A percentile compares a stretch with the other conserved stretches of the same genome.
Evolutionary conservation across 495 filamentous ascomycete genomes (phyloP).

Genomic region (Talaromyces thailandensis): DNA sequence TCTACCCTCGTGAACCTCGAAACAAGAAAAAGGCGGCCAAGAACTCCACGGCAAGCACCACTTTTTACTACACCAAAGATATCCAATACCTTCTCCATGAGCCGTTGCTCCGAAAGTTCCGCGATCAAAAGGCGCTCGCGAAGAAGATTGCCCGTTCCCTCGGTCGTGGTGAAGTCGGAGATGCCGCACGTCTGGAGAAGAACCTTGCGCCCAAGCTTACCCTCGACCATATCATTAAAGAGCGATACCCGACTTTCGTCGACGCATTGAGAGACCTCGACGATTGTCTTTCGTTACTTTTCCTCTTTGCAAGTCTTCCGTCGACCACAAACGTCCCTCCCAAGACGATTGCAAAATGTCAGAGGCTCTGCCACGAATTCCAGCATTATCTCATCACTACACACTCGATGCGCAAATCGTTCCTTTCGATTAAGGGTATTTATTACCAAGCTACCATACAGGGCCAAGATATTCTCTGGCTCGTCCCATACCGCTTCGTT

Average conservation of each 20-base stretch:
- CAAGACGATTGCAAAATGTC: conserved; percentile 88
- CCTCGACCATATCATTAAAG: conserved; percentile 92
- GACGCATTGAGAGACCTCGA: conserved; percentile 93
- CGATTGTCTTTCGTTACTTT: conserved; percentile 92
- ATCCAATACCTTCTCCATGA: conserved; percentile 97
- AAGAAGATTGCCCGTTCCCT: conserved; percentile 94
- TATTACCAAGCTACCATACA: conserved; percentile 99
- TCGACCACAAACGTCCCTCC: conserved; percentile 76
- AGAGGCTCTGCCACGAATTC: conserved; percentile 86
- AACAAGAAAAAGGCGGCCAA: conserved; percentile 96
- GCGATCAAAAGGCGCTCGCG: conserved; percentile 88
- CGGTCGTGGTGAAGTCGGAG: conserved; percentile 79
- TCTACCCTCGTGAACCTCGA: conserved; percentile 92
- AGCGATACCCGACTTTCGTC: conserved; percentile 94
- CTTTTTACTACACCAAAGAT: conserved; percentile 98
- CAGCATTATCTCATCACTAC: conserved; percentile 92
- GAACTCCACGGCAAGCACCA: conserved; percentile 78
- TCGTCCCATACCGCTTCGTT: conserved; percentile 95
- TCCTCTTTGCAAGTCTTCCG: conserved; percentile 94
- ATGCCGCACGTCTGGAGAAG: conserved; percentile 78
- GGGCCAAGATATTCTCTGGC: conserved; percentile 95
- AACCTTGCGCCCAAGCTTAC: conserved; percentile 77
- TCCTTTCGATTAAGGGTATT: conserved; percentile 97
- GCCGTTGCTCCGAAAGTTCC: conserved; percentile 89
- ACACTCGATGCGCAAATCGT: conserved; percentile 85